phyloP scores from a whole-genome alignment of 2,329 filamentous ascomycete genomes.

The Moelleriella libera region DNA sequence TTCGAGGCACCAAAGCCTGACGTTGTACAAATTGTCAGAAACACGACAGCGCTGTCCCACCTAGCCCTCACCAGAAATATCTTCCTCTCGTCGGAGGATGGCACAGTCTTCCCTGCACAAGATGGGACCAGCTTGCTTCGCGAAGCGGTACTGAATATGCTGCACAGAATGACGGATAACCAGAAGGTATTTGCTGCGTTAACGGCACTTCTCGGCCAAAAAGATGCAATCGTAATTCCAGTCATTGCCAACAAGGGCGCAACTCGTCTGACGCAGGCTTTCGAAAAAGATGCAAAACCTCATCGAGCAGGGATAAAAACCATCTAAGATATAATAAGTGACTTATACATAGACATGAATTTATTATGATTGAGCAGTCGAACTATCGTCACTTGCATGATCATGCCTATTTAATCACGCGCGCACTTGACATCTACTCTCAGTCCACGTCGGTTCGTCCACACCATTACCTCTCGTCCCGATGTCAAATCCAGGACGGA shows the following conservation, averaged over 20 bases:
- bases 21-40: neutral
- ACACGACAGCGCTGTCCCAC: neutral
- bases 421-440: neutral
- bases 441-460: neutral
- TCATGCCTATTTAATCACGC: no score
- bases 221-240: neutral
- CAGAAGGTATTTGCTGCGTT: neutral
- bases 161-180: neutral
- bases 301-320: neutral
- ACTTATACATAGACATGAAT: no score
- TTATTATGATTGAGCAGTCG: no score
- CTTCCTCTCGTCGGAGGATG: neutral
- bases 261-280: neutral
- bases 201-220: neutral
- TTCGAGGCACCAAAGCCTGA: no score
- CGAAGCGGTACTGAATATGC: neutral
- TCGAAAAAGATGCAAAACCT: neutral
- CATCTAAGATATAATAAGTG: no score
- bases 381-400: no score
- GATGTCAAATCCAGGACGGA: neutral
- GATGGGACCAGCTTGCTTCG: neutral
- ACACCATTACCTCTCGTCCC: conserved; percentile 1
- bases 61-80: neutral
- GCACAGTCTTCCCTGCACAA: neutral
- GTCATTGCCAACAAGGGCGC: neutral